These are phyloP conservation scores for Sugiyamaella xylanicola DNA, from an alignment of 1,139 yeast genomes.

Conservation along the genomic window DNA sequence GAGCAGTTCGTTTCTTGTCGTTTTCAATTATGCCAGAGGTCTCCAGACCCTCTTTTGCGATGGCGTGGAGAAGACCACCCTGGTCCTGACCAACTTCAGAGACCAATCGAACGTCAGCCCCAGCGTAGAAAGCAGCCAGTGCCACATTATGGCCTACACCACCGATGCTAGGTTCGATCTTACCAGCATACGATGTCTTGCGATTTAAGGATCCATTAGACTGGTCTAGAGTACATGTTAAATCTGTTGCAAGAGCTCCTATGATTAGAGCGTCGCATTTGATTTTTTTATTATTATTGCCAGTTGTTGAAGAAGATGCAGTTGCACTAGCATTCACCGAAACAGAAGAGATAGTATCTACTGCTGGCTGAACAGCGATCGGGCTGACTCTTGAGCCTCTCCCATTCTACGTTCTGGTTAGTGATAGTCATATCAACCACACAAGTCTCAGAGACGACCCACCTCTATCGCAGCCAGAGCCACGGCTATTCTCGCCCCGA, in stretches of 20 bases:
- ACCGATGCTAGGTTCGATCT: slow-evolving; percentile 60
- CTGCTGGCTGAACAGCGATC: neutral
- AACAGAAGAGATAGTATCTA: too few relatives aligned
- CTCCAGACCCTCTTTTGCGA: slow-evolving; percentile 46
- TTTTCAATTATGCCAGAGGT: slow-evolving; percentile 47
- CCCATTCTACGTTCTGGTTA: too few relatives aligned
- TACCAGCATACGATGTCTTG: slow-evolving; percentile 75
- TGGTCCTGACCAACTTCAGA: slow-evolving; percentile 64
- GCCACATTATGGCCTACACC: slow-evolving; percentile 86
- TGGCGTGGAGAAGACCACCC: slow-evolving; percentile 46
- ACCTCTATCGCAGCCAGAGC: slow-evolving; percentile 50
- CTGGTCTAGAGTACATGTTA: slow-evolving; percentile 48
- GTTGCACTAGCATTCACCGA: too few relatives aligned
- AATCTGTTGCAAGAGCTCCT: slow-evolving; percentile 79
- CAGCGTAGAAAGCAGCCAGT: slow-evolving; percentile 49
- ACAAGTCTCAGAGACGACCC: too few relatives aligned
- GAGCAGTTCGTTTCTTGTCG: slow-evolving; percentile 54
- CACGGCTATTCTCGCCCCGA: slow-evolving; percentile 68
- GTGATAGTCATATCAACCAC: too few relatives aligned
- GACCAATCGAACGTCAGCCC: slow-evolving; percentile 41
- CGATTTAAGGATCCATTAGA: slow-evolving; percentile 14
- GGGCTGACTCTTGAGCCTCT: neutral
- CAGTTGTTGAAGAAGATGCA: neutral
- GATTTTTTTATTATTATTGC: too few relatives aligned
- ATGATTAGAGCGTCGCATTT: slow-evolving; percentile 48